These are phyloP conservation scores for Quercus engelmannii DNA, from an alignment of 306 rosid genomes.

Conservation along the genomic window DNA sequence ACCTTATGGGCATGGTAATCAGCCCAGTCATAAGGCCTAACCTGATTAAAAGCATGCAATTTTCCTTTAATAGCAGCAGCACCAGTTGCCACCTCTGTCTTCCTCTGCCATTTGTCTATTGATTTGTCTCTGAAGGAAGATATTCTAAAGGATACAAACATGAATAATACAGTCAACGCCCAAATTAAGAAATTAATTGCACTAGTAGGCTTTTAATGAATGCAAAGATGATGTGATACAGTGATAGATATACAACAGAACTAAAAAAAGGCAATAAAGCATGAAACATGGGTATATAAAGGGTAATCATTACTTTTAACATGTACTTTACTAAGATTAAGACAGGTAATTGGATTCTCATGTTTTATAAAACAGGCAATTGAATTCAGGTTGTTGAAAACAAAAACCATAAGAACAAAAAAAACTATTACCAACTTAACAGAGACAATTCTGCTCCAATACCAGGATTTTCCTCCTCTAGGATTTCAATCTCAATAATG, in stretches of 20 bases:
- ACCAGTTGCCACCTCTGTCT: conserved; percentile 84
- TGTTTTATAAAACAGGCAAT: too few relatives aligned
- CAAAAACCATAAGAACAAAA: background rate
- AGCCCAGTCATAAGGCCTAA: conserved; percentile 28
- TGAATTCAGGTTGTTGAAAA: background rate
- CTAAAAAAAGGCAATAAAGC: background rate
- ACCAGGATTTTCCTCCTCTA: background rate
- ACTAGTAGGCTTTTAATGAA: background rate
- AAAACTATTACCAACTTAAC: background rate
- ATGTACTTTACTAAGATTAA: background rate
- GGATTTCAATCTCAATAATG: background rate
- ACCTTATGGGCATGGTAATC: background rate
- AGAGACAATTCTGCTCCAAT: background rate
- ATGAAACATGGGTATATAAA: background rate
- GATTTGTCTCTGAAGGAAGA: conserved; percentile 75
- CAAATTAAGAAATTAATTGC: background rate
- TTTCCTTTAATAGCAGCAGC: conserved; percentile 82
- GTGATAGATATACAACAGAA: too few relatives aligned
- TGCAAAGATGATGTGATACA: background rate
- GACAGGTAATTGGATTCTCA: background rate
- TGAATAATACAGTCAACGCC: conserved; percentile 6
- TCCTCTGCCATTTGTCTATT: conserved; percentile 87
- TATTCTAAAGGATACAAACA: conserved; percentile 51
- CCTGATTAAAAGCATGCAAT: conserved; percentile 92
- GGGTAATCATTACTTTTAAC: background rate